Base-by-base conservation (phyloP, 2,329 filamentous ascomycete species). In the Cercospora canescens region DNA sequence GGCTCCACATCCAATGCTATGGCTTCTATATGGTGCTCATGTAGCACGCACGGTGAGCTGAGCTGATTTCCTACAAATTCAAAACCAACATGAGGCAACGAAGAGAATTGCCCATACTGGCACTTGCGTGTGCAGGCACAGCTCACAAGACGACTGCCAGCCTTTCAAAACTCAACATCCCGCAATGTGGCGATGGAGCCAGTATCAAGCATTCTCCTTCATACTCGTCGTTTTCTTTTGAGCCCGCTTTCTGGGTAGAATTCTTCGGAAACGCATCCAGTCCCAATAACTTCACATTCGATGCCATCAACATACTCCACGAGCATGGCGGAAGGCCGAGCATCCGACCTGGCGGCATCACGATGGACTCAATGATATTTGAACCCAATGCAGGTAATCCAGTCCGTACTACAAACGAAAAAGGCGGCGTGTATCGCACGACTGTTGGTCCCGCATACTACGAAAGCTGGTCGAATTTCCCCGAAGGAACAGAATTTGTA, bases 331-430 rank as follows among this genome's bases (percentile, higher is more conserved):
- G 71, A 1, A 67, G 68, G n/a, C 73, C 73, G 0, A 66, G 58
- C 16, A 74, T 76, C 24, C 64, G 74, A 2, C 73, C 74, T 1
- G 74, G 74, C 21, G 74, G 73, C 1, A 75, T 75, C 45, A 76
- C 73, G 0, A 75, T 75, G 74, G 74, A 75, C 58, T 70, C 65
- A 26, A 73, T 76, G 73, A 73, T 75, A 24, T 76, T 75, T 41
- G 60, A 73, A 21, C 37, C 65, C 12, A 37, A 63, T 1, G 74
- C 71, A n/a, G 68, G 69, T 8, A 61, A 74, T 37, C 70, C 70
- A 3, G 68, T 70, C 2, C 67, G 74, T 8, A 73, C 70, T 3
- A 74, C 71, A 2, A 74, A 71, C 56, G 35, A 64, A 5, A 63
- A 64, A 1, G 74, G 74, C 6, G 73, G 74, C 30, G 70, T 76